Percentiles rank a stretch among this genome's conserved stretches.
These are phyloP conservation scores for Cercospora sp. DNA, from an alignment of 2,329 filamentous ascomycete genomes.

Conservation along the genomic window DNA sequence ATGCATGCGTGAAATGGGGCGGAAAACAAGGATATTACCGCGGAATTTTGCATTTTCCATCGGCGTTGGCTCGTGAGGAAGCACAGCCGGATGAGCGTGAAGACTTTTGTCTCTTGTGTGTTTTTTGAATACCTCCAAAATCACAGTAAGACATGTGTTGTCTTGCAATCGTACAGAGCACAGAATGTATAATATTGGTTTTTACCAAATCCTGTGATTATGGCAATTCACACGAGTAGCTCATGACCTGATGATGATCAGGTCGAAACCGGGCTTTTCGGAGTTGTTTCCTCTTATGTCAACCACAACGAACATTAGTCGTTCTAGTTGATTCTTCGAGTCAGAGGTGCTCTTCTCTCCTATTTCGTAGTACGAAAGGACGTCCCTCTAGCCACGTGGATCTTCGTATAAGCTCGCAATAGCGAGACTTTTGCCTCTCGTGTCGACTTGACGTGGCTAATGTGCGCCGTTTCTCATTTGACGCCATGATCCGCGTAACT, in stretches of 20 bases:
- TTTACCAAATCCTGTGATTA: neutral
- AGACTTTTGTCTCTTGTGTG: neutral
- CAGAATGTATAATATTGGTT: conserved; percentile 1
- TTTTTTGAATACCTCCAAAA: neutral
- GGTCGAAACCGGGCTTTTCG: neutral
- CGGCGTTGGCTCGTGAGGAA: neutral
- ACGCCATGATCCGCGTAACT: neutral
- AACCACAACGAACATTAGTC: neutral
- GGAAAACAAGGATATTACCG: neutral
- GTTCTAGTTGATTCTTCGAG: neutral
- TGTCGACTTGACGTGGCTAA: neutral
- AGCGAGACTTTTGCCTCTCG: neutral
- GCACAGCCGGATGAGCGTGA: neutral
- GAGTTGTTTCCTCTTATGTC: neutral
- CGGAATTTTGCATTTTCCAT: neutral
- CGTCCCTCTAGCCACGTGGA: neutral
- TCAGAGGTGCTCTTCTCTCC: neutral
- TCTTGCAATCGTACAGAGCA: conserved; percentile 1
- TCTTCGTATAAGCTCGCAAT: neutral
- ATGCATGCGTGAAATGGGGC: too few species aligned
- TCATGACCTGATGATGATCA: neutral
- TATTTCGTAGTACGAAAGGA: neutral
- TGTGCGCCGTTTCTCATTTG: neutral
- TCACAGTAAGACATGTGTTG: neutral
- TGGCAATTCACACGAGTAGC: neutral